These are phyloP conservation scores for Cryptococcus sp. DNA, from an alignment of 1,284 basidiomycete genomes.

Conservation along the genomic window DNA sequence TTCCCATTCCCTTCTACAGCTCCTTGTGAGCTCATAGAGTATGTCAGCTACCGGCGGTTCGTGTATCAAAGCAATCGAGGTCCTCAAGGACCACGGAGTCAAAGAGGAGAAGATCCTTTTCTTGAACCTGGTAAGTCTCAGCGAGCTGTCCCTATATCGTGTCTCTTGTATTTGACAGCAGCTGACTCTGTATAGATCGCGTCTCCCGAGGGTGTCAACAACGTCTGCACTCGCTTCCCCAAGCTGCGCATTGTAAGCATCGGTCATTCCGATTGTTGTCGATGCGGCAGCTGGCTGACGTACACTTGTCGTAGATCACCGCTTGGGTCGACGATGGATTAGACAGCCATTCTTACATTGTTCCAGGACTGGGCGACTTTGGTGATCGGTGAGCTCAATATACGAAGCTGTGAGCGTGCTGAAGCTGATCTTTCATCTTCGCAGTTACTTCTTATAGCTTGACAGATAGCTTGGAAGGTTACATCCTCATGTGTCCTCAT, in stretches of 20 bases:
- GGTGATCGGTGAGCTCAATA: constrained; percentile 64
- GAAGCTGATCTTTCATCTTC: not conserved
- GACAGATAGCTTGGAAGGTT: no score
- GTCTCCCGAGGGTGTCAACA: constrained; percentile 84
- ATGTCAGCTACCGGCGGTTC: constrained; percentile 88
- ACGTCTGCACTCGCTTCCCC: constrained; percentile 79
- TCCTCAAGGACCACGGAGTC: constrained; percentile 86
- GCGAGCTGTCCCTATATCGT: no score
- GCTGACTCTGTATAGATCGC: constrained; percentile 65
- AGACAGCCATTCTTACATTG: constrained; percentile 68
- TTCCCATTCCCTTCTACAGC: not conserved
- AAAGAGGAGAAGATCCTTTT: constrained; percentile 83
- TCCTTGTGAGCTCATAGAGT: not conserved
- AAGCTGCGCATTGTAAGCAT: constrained; percentile 72
- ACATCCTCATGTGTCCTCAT: no score
- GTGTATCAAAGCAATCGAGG: constrained; percentile 95
- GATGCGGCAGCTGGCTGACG: not conserved
- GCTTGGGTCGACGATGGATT: constrained; percentile 97
- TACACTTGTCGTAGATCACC: constrained; percentile 62
- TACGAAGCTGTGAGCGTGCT: not conserved
- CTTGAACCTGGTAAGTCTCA: constrained; percentile 76
- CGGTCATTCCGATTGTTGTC: not conserved
- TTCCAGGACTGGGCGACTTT: constrained; percentile 88
- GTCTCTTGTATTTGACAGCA: not conserved
- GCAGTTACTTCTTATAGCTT: constrained; percentile 13